Evolutionary conservation across 768 basidiomycete genomes (phyloP), one percentile per base, ranked within the genome.

Genomic region (Strobilomyces dryophilus): DNA sequence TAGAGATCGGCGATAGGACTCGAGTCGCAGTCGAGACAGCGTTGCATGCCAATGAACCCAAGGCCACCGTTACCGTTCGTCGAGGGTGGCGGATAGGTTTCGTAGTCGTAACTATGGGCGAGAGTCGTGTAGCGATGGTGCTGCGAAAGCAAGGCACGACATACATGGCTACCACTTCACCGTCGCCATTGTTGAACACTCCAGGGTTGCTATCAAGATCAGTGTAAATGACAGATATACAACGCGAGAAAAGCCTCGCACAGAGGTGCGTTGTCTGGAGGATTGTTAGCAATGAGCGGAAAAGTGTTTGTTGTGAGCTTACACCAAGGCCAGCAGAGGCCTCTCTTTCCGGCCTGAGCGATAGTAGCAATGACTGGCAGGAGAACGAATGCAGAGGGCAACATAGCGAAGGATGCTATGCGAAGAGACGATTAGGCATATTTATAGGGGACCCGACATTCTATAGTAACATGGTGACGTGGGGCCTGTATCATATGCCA

Each of bases 21-120:
- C 8, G 72, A 73, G 50, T 20, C 50, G n/a, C 72, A 73, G 41
- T 74, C 71, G 6, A 61, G 45, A 50, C 71, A 74, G 9, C 67
- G 71, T 49, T 73, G 73, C 72, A 66, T 74, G 11, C 72, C 72
- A 6, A 73, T 71, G 57, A 74, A 73, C 5, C 61, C 63, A 11
- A 73, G 68, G 8, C 73, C 72, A 2, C 72, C 72, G 6, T 57
- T 59, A 1, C 72, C 73, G 40, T 71, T 71, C 12, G 63, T 64
- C 31, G 72, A 73, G 5, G 66, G 59, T 6, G 72, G 72, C 9
- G 54, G 34, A 37, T 64, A 68, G 15, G 73, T 74, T 50, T 74
- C 72, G 35, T 65, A 73, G 53, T 73, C 72, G 47, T 74, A 74
- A 42, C 72, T 74, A 37, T 9, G 9, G 41, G 24, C 3, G 27